Conservation (phyloP, 2,329 filamentous ascomycete genomes). For the Shiraia bambusicola region DNA sequence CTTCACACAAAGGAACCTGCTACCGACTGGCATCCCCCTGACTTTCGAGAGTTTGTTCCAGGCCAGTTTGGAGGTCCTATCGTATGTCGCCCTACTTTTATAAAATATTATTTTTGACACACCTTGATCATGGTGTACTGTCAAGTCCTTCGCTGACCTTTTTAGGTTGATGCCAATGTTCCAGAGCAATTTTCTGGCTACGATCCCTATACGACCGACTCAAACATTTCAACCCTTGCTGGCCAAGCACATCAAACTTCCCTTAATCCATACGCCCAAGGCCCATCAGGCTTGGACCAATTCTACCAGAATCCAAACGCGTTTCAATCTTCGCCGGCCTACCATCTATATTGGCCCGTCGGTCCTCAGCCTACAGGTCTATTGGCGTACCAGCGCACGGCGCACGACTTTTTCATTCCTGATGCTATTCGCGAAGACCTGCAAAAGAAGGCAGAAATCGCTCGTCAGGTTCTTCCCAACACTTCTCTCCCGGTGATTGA, state of each 20-base stretch:
- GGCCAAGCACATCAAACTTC: conserved; percentile 43
- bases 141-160: neutral
- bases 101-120: neutral
- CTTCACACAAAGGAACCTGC: conserved; percentile 50
- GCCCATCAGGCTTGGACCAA: conserved; percentile 62
- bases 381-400: conserved; percentile 78
- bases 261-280: conserved; percentile 72
- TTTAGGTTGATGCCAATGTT: conserved; percentile 38
- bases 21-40: conserved; percentile 51
- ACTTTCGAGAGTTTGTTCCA: conserved; percentile 57
- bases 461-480: conserved; percentile 79
- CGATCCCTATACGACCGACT: conserved; percentile 48
- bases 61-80: conserved; percentile 55
- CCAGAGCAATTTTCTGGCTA: conserved; percentile 41
- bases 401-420: conserved; percentile 89
- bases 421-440: conserved; percentile 85
- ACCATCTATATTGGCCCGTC: conserved; percentile 88
- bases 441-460: conserved; percentile 83
- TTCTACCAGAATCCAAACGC: conserved; percentile 65
- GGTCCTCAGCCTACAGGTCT: conserved; percentile 81
- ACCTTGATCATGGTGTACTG: neutral
- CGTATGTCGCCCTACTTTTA: conserved; percentile 45
- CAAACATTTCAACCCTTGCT: conserved; percentile 37
- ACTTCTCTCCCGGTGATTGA: conserved; percentile 76
- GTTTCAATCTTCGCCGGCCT: conserved; percentile 59